Evolutionary conservation across 768 basidiomycete species (phyloP), one percentile per base, ranked within the genome.

Genomic region (Mycena floridula): DNA sequence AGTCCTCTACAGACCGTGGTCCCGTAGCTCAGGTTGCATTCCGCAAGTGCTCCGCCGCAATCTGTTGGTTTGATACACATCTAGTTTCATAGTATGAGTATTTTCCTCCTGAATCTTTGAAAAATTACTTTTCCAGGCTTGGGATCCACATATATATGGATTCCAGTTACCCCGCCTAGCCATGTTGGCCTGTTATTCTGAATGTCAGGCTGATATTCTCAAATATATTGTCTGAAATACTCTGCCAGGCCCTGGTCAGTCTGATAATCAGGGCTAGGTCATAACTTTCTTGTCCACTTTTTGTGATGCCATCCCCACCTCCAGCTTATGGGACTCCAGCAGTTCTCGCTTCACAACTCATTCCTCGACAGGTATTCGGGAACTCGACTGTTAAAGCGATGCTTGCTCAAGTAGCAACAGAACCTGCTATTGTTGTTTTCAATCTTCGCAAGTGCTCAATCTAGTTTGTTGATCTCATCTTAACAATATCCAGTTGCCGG

Each of bases 331-430:
- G 46, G 20, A 15, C 13, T 37, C 23, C 46, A 8, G 13, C 2
- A 8, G 30, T 47, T 25, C 32, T 42, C 5, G 46, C 28, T 11
- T 47, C 46, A 23, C 46, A 35, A 25, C 46, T 47, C 23, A 47
- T 47, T 30, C 46, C 46, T 25, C 38, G 46, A 16, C 40, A 42
- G 25, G 30, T 47, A 35, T 47, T 47, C 23, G 40, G 36, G 32
- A 47, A 42, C 18, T 42, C 40, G 32, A 47, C 23, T 11, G 40
- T 40, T 35, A 42, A 39, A 3, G 23, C 28, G 15, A 18, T 42
- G 37, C 38, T 47, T 18, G 46, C 40, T 13, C 39, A 35, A 22
- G 35, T 42, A 37, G 22, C 40, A 18, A 47, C 46, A 25, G 21
- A 42, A 47, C 46, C 46, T 13, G 18, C 30, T 20, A 24, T 4